Evolutionary conservation across 306 rosid genomes (phyloP), one percentile per base, ranked within the genome.

Genomic region (Glycine tomentella): DNA sequence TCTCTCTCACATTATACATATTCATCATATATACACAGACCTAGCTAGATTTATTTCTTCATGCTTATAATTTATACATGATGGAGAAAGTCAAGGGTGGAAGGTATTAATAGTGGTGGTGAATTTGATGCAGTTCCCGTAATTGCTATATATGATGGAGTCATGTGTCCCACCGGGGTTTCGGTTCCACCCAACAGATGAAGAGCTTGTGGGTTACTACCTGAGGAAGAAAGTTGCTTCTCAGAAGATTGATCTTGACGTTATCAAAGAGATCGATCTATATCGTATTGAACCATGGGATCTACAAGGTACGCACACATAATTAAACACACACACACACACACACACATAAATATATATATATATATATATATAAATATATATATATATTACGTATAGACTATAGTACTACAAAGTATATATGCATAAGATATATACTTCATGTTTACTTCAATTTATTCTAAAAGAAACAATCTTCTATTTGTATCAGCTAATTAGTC

Each of bases 241-340:
- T 31, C 97, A 91, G 34, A 93, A 93, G 89, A 92, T 95, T 83
- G 97, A 95, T 86, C 97, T 95, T 74, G 97, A 95, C 69, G 99
- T 95, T 79, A 95, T 95, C 82, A 89, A 91, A 89, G 97, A 95
- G 78, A 89, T 95, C 46, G 97, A 95, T 86, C 97, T 95, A 7
- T 95, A 95, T 80, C 87, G 97, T 74, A 95, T 95, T 62, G 97
- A 95, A 82, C 99, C 99, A 8, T 95, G 99, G 99, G 99, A 95
- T 91, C 99, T 95, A 38, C 94, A 87, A 93, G 99, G 99, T 93
- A 91, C 8, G 52, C 14, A 31, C 12, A 57, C 16, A 44, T 10
- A 20, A 25, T 3, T 2, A 36, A 36, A 36, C 40, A 34, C 38
- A 34, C 20, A 20, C 20, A 20, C 20, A 20, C 20, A 20, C 20